Evolutionary conservation across 306 rosid genomes (phyloP).

Genomic region (Hippophae tibetana): DNA sequence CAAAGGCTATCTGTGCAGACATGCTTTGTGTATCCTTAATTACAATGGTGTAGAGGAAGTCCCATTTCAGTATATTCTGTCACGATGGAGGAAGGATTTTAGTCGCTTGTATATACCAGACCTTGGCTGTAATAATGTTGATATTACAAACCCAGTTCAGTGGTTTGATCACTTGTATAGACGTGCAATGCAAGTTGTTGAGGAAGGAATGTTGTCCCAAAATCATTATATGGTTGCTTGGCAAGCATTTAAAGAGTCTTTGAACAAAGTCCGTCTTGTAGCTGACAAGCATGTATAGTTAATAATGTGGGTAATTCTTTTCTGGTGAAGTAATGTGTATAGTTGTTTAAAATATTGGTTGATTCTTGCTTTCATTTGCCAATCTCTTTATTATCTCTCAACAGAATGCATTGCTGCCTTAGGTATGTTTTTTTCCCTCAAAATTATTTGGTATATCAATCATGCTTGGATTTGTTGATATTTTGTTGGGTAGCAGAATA

Average conservation of each 20-base stretch:
- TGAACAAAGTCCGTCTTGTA: constrained; percentile 74
- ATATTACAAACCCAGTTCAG: constrained; percentile 83
- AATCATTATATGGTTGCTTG: constrained; percentile 80
- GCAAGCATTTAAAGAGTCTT: constrained; percentile 84
- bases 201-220: constrained; percentile 79
- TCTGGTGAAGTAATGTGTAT: constrained; percentile 7
- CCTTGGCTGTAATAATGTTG: constrained; percentile 52
- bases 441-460: too few relatives aligned
- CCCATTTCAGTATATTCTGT: constrained; percentile 68
- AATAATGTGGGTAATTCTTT: not conserved
- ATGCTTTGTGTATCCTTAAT: constrained; percentile 67
- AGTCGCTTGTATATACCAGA: constrained; percentile 67
- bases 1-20: constrained; percentile 87
- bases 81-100: constrained; percentile 90
- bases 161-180: constrained; percentile 88
- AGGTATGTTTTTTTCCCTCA: too few relatives aligned
- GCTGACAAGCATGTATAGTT: constrained; percentile 49
- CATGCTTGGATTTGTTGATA: too few relatives aligned
- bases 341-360: constrained; percentile 1
- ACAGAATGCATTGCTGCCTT: too few relatives aligned
- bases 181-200: constrained; percentile 83
- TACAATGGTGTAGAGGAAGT: constrained; percentile 77
- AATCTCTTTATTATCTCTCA: not conserved
- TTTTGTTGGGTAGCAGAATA: too few relatives aligned
- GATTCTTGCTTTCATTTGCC: not conserved